phyloP scores from a whole-genome alignment of 2,329 filamentous ascomycete genomes.

The Grosmannia clavigera region DNA sequence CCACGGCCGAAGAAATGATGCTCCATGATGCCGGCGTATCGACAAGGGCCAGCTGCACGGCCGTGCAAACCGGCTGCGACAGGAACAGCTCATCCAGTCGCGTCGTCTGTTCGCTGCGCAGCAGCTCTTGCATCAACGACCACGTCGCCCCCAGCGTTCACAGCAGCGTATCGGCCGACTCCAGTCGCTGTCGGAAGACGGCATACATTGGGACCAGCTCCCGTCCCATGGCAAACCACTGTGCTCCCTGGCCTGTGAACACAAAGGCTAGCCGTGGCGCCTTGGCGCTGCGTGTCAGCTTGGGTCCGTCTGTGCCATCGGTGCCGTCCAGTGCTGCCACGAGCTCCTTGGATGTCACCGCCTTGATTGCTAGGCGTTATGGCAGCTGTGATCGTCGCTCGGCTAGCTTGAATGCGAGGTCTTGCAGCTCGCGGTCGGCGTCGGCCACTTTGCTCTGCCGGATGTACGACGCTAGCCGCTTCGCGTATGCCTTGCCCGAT shows the following conservation, averaged over 20 bases:
- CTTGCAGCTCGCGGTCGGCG: too few species aligned
- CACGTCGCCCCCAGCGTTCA: background rate
- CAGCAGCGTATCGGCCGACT: background rate
- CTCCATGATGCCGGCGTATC: conserved; percentile 16
- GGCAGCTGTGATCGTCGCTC: too few species aligned
- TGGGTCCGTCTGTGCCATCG: background rate
- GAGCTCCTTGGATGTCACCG: background rate
- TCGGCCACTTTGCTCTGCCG: background rate
- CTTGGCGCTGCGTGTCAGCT: background rate
- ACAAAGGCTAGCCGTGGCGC: background rate
- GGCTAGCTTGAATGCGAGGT: too few species aligned
- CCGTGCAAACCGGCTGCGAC: conserved; percentile 18
- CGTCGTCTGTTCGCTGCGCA: conserved; percentile 14
- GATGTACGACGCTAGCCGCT: background rate
- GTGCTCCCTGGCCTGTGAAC: conserved; percentile 16
- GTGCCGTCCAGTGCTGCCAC: background rate
- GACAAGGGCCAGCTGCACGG: conserved; percentile 18
- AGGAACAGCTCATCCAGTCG: conserved; percentile 6
- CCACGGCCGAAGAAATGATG: conserved; percentile 14
- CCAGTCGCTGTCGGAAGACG: too few species aligned
- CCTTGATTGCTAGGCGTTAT: background rate
- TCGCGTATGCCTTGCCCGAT: background rate
- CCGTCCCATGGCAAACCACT: conserved; percentile 10
- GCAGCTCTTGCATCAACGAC: background rate
- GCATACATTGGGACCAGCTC: background rate